Evolutionary conservation across 2,329 filamentous ascomycete genomes (phyloP).

Genomic region (Tolypocladium ophioglossoides): DNA sequence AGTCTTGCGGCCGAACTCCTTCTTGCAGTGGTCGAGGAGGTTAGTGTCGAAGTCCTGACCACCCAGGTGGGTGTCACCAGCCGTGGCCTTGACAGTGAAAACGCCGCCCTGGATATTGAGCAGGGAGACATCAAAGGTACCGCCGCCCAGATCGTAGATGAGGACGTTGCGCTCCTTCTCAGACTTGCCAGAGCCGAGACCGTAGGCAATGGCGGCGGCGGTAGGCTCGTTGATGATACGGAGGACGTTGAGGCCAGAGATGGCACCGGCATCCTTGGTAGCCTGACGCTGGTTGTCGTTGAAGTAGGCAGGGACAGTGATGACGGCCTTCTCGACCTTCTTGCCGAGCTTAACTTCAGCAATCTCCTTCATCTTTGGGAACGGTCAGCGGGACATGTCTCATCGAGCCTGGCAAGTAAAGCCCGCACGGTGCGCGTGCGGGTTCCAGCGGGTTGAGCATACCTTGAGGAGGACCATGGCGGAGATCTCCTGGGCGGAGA

Average conservation of each 20-base stretch:
- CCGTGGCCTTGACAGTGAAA: slow-evolving; percentile 97
- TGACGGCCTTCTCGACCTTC: slow-evolving; percentile 98
- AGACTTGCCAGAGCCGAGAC: slow-evolving; percentile 88
- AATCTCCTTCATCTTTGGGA: slow-evolving; percentile 89
- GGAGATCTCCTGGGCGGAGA: slow-evolving; percentile 97
- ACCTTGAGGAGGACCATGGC: slow-evolving; percentile 98
- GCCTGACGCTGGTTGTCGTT: slow-evolving; percentile 99
- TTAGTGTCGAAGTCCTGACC: slow-evolving; percentile 95
- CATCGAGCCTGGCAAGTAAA: background rate
- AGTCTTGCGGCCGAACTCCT: slow-evolving; percentile 68
- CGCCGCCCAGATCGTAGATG: slow-evolving; percentile 99
- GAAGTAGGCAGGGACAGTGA: slow-evolving; percentile 99
- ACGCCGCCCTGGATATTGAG: slow-evolving; percentile 98
- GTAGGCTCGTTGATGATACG: slow-evolving; percentile 99
- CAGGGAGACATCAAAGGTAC: slow-evolving; percentile 99
- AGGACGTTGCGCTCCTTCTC: slow-evolving; percentile 98
- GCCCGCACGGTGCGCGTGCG: background rate
- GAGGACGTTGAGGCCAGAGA: slow-evolving; percentile 93
- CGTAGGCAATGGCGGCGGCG: slow-evolving; percentile 95
- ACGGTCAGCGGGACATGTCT: slow-evolving; percentile 6
- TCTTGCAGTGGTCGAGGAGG: slow-evolving; percentile 92
- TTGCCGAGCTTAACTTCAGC: slow-evolving; percentile 97
- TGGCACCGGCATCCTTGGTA: slow-evolving; percentile 98
- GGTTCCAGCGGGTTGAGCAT: slow-evolving; percentile 11
- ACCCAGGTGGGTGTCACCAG: slow-evolving; percentile 94